Evolutionary conservation across 2,329 filamentous ascomycete genomes (phyloP).

Genomic region (Aplosporella prunicola): DNA sequence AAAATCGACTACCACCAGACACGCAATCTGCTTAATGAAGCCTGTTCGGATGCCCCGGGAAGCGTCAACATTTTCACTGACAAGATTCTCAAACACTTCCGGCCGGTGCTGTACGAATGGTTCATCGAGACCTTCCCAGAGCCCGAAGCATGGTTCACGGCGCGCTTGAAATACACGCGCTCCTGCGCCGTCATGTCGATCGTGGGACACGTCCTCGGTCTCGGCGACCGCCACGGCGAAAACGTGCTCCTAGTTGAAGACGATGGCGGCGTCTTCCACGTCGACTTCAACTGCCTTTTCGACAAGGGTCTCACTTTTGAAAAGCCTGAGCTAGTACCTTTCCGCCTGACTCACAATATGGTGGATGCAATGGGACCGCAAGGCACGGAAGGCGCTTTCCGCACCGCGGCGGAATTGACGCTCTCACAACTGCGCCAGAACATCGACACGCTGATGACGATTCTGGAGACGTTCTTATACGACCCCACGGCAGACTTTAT

Average conservation of each 20-base stretch:
- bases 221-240: constrained; percentile 93
- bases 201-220: constrained; percentile 83
- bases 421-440: constrained; percentile 76
- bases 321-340: constrained; percentile 89
- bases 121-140: constrained; percentile 93
- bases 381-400: constrained; percentile 84
- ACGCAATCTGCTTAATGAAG: constrained; percentile 47
- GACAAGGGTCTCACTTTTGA: constrained; percentile 95
- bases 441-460: constrained; percentile 93
- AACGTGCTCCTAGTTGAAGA: constrained; percentile 93
- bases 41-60: constrained; percentile 49
- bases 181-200: constrained; percentile 99
- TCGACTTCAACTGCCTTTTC: constrained; percentile 99
- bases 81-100: constrained; percentile 56
- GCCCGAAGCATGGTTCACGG: constrained; percentile 83
- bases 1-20: constrained; percentile 59
- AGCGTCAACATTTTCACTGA: constrained; percentile 62
- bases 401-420: constrained; percentile 82
- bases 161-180: constrained; percentile 79
- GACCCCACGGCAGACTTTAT: constrained; percentile 93
- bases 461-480: constrained; percentile 92
- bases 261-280: constrained; percentile 89
- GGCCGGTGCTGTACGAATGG: constrained; percentile 82
- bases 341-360: constrained; percentile 98
- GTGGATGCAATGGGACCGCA: constrained; percentile 93